These are phyloP conservation scores for Colletotrichum abscissum DNA, from an alignment of 2,329 filamentous ascomycete species.

Conservation along the genomic window DNA sequence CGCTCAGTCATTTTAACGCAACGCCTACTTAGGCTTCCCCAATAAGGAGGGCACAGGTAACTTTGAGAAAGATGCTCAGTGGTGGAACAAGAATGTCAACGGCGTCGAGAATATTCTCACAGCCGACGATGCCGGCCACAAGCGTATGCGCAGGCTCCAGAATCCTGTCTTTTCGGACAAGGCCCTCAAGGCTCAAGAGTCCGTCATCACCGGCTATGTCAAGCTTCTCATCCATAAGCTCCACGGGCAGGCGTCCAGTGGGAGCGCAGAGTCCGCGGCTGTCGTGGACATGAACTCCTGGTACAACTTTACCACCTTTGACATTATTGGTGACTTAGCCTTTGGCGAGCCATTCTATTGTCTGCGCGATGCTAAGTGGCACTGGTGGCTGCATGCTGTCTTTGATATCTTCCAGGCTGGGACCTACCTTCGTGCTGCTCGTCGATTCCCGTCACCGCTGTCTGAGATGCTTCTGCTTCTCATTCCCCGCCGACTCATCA, in stretches of 20 bases:
- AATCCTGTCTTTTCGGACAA: conserved; percentile 44
- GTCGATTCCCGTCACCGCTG: conserved; percentile 23
- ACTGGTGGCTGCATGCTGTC: conserved; percentile 42
- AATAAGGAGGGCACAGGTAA: conserved; percentile 24
- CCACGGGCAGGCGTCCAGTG: conserved; percentile 19
- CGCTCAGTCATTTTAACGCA: background rate
- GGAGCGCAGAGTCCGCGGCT: conserved; percentile 8
- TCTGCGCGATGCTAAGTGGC: conserved; percentile 38
- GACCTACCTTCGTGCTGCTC: conserved; percentile 28
- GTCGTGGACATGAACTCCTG: conserved; percentile 41
- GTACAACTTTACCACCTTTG: conserved; percentile 45
- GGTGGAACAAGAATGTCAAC: conserved; percentile 35
- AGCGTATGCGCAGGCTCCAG: conserved; percentile 39
- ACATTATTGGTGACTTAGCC: conserved; percentile 44
- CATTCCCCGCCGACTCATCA: conserved; percentile 26
- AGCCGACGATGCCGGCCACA: conserved; percentile 36
- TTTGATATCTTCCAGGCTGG: conserved; percentile 38
- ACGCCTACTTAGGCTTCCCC: conserved; percentile 2
- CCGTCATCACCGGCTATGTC: conserved; percentile 42
- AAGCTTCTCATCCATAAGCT: conserved; percentile 41
- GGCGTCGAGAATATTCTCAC: conserved; percentile 33
- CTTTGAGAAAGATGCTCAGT: conserved; percentile 31
- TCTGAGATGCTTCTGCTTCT: conserved; percentile 26
- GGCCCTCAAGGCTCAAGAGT: conserved; percentile 45
- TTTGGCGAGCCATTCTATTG: conserved; percentile 45